phyloP scores from a whole-genome alignment of 2,329 filamentous ascomycete genomes.

The Monosporascus sp. region DNA sequence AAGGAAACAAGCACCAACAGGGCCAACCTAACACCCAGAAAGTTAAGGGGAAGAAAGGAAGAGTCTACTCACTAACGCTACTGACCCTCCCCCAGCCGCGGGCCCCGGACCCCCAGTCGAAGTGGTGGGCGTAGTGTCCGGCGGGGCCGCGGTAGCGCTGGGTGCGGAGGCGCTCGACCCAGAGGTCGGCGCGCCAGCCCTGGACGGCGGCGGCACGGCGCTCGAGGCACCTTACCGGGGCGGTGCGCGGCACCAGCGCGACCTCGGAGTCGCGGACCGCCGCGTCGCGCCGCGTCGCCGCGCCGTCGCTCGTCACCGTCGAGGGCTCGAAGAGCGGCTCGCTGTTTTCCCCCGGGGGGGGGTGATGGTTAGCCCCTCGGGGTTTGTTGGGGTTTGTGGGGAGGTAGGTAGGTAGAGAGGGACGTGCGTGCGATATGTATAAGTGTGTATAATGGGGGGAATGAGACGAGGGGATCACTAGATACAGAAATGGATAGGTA shows the following conservation, averaged over 20 bases:
- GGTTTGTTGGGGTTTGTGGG: not conserved
- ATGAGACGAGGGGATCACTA: too few species aligned
- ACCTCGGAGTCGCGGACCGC: constrained; percentile 48
- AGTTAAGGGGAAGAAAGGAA: not conserved
- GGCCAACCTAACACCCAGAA: not conserved
- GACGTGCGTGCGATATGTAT: not conserved
- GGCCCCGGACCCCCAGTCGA: constrained; percentile 50
- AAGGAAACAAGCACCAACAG: not conserved
- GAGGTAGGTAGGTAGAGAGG: not conserved
- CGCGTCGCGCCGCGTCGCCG: constrained; percentile 34
- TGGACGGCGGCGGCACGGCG: constrained; percentile 42
- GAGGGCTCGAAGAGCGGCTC: constrained; percentile 45
- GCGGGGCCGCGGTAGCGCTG: constrained; percentile 41
- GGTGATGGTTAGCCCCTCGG: not conserved
- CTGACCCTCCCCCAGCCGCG: constrained; percentile 45
- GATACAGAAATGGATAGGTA: not conserved
- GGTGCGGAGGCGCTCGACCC: constrained; percentile 47
- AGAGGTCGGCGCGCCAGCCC: constrained; percentile 49
- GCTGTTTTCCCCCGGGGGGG: constrained; percentile 23
- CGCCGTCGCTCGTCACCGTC: constrained; percentile 45
- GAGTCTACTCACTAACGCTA: not conserved
- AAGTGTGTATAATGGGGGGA: not conserved
- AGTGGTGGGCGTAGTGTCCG: constrained; percentile 50
- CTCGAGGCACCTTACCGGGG: constrained; percentile 36
- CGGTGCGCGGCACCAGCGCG: constrained; percentile 44